Evolutionary conservation across 2,329 filamentous ascomycete species (phyloP).

Genomic region (Diaporthe vexans): DNA sequence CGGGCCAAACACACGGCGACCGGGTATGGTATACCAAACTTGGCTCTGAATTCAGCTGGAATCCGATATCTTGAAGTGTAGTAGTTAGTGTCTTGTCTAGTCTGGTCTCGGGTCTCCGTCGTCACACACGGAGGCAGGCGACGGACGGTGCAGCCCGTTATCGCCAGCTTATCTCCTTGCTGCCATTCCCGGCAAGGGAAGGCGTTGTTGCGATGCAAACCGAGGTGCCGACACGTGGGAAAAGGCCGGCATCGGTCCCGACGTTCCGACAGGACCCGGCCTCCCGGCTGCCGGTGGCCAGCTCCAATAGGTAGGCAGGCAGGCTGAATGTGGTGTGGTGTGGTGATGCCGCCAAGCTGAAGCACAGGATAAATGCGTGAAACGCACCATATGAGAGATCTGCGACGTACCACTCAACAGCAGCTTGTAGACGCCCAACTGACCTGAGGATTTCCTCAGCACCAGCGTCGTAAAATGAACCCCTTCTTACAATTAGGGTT

Average conservation of each 20-base stretch:
- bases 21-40: too few relatives aligned
- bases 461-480: background rate
- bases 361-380: slow-evolving; percentile 19
- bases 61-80: background rate
- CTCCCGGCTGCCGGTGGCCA: too few relatives aligned
- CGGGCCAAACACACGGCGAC: too few relatives aligned
- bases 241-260: slow-evolving; percentile 22
- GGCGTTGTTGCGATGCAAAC: too few relatives aligned
- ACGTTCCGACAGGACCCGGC: background rate
- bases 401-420: slow-evolving; percentile 23
- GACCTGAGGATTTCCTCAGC: background rate
- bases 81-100: background rate
- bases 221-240: background rate
- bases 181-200: background rate
- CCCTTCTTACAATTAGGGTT: background rate
- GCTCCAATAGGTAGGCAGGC: background rate
- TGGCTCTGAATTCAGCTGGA: background rate
- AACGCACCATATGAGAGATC: slow-evolving; percentile 23
- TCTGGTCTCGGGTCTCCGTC: background rate
- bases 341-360: background rate
- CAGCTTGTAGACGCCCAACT: too few relatives aligned
- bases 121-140: background rate
- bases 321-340: background rate
- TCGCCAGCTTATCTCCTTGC: slow-evolving; percentile 32
- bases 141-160: background rate